phyloP scores from a whole-genome alignment of 306 rosid species.

The Fragaria iinumae region DNA sequence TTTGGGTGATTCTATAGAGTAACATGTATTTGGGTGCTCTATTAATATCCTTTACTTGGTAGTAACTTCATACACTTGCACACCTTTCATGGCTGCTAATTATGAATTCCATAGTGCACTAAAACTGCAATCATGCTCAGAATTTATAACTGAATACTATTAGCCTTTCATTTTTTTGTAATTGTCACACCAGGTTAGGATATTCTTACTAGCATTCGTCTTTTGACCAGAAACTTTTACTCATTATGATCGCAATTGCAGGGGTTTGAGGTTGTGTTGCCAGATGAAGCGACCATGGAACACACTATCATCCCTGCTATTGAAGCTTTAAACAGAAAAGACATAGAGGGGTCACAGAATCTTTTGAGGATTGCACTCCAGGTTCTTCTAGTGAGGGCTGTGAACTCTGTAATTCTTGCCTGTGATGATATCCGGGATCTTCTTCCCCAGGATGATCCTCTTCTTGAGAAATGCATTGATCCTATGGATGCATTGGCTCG shows the following conservation, averaged over 20 bases:
- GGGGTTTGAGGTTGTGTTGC: constrained; percentile 80
- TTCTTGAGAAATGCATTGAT: constrained; percentile 43
- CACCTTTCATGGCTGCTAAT: neutral
- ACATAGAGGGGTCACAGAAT: constrained; percentile 71
- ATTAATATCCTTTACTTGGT: neutral
- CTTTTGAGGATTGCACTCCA: constrained; percentile 71
- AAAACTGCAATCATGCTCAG: neutral
- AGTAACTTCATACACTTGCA: neutral
- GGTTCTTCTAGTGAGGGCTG: constrained; percentile 75
- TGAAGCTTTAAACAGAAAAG: constrained; percentile 70
- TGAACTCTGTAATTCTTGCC: constrained; percentile 59
- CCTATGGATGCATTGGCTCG: constrained; percentile 47
- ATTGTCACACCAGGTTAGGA: neutral
- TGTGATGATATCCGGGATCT: constrained; percentile 58
- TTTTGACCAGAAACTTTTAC: neutral
- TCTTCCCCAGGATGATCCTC: constrained; percentile 59
- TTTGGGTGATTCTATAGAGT: neutral
- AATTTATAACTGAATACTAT: neutral
- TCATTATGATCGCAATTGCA: constrained; percentile 21
- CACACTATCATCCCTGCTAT: constrained; percentile 63
- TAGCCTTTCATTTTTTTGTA: neutral
- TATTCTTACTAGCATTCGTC: neutral
- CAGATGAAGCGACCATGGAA: constrained; percentile 76
- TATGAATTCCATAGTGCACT: neutral
- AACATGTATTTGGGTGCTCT: neutral